phyloP scores from a whole-genome alignment of 352 stramenopile species.

The Phytophthora foliorum region DNA sequence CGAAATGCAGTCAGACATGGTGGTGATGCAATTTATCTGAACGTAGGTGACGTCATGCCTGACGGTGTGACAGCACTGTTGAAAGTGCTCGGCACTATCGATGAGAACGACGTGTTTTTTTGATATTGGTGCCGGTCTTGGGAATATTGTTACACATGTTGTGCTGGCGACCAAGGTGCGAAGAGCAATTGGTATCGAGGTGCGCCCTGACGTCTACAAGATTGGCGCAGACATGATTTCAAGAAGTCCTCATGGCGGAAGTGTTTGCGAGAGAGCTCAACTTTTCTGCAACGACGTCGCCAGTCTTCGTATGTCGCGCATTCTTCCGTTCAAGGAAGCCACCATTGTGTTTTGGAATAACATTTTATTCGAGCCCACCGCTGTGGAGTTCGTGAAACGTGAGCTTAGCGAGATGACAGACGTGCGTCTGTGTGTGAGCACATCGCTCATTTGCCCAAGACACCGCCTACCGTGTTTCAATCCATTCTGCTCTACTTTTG shows the following conservation, averaged over 20 bases:
- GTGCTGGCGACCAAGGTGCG: not conserved
- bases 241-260: not conserved
- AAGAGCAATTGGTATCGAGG: not conserved
- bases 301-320: not conserved
- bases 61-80: not conserved
- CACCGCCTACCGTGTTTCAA: conserved; percentile 1
- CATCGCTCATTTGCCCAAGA: not conserved
- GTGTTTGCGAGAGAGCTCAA: not conserved
- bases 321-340: not conserved
- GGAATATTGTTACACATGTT: not conserved
- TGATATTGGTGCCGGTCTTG: not conserved
- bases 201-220: not conserved
- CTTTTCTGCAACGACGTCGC: not conserved
- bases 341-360: conserved; percentile 19
- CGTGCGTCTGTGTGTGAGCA: not conserved
- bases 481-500: not conserved
- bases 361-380: conserved; percentile 6
- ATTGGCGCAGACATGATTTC: not conserved
- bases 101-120: conserved; percentile 1
- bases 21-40: not conserved
- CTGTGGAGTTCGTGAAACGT: conserved; percentile 1
- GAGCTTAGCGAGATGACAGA: not conserved
- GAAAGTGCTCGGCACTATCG: not conserved
- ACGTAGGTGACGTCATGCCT: not conserved
- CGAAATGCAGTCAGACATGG: not conserved